Percentiles rank a stretch among this genome's conserved stretches.
These are phyloP conservation scores for Pseudogymnoascus sp. DNA, from an alignment of 2,329 filamentous ascomycete genomes.

Conservation along the genomic window DNA sequence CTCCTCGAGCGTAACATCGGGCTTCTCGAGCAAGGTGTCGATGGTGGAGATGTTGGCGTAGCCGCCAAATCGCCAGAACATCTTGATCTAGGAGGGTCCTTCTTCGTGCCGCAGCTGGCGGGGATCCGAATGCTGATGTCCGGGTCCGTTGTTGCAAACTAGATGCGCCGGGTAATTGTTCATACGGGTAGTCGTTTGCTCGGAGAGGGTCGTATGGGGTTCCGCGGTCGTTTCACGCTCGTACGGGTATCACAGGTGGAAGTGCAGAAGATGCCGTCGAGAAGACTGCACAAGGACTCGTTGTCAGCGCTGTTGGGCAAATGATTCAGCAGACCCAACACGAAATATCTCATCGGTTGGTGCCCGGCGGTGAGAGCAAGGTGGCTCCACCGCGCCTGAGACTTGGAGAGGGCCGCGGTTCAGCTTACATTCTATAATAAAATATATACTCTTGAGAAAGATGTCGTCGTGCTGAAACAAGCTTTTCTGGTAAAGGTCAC, in stretches of 20 bases:
- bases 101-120: slow-evolving; percentile 24
- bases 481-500: slow-evolving; percentile 6
- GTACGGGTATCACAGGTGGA: slow-evolving; percentile 8
- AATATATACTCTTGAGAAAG: slow-evolving; percentile 11
- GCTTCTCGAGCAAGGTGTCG: slow-evolving; percentile 92
- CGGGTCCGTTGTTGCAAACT: slow-evolving; percentile 18
- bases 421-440: slow-evolving; percentile 10
- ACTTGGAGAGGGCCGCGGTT: background rate
- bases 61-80: slow-evolving; percentile 99
- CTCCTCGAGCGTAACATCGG: slow-evolving; percentile 88
- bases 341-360: background rate
- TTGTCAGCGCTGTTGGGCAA: slow-evolving; percentile 4
- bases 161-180: slow-evolving; percentile 21
- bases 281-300: background rate
- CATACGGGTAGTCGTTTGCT: slow-evolving; percentile 24
- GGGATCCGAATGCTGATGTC: slow-evolving; percentile 20
- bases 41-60: slow-evolving; percentile 97
- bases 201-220: slow-evolving; percentile 1
- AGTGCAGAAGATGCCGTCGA: slow-evolving; percentile 1
- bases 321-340: background rate
- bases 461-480: slow-evolving; percentile 5
- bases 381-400: background rate
- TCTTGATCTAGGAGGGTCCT: slow-evolving; percentile 45
- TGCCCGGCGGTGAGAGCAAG: background rate
- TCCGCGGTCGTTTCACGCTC: slow-evolving; percentile 6